phyloP scores from a whole-genome alignment of 73 alveolate species.

The Blepharisma stoltei region DNA sequence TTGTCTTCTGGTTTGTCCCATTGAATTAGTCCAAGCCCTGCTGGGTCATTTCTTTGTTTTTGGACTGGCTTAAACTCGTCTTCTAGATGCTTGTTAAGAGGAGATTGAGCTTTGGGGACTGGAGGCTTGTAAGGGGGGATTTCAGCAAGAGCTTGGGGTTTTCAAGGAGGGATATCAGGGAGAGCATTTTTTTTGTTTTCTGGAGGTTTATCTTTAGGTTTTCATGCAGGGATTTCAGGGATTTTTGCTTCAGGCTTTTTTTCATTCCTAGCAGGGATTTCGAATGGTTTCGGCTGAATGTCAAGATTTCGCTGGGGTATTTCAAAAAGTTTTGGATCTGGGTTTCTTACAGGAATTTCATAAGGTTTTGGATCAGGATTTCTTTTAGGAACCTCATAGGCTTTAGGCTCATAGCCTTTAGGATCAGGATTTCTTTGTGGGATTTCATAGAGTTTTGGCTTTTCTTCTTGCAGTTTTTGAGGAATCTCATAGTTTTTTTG shows the following conservation, averaged over 20 bases:
- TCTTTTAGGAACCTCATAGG: no score
- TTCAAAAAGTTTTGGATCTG: no score
- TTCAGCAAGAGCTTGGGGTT: no score
- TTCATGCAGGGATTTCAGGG: not conserved
- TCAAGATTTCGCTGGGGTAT: no score
- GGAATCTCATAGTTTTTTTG: not conserved
- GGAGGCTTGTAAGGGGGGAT: no score
- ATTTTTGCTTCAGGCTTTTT: no score
- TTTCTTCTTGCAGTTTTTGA: not conserved
- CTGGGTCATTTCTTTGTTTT: not conserved
- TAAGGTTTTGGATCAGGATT: not conserved
- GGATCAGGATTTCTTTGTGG: not conserved
- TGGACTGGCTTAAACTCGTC: conserved; percentile 24
- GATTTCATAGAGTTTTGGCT: conserved; percentile 11
- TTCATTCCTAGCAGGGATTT: no score
- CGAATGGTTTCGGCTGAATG: no score
- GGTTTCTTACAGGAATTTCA: no score
- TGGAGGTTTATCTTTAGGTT: conserved; percentile 4
- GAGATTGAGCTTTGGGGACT: no score
- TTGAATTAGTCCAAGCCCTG: not conserved
- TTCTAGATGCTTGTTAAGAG: not conserved
- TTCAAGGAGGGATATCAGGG: no score
- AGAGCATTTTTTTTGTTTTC: not conserved
- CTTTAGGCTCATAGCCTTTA: not conserved
- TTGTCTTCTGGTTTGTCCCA: not conserved